Conservation (phyloP, 345 rosid genomes). For the Populus alba region DNA sequence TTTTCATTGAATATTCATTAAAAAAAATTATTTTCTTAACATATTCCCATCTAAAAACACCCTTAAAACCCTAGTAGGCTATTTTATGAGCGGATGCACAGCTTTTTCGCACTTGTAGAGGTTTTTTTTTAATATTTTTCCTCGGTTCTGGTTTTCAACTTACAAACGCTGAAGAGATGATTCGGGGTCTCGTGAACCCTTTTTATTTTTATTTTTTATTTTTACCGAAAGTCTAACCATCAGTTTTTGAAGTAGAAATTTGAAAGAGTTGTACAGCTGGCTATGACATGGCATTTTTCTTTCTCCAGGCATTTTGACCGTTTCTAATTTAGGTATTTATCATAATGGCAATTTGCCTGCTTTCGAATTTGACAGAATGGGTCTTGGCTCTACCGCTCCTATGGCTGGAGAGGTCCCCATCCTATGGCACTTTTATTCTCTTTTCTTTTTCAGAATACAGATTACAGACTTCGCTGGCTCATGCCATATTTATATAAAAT, state of each 20-base stretch:
- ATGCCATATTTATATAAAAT: not conserved
- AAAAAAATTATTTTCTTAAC: too few species aligned
- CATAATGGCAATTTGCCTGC: not conserved
- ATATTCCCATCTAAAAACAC: too few species aligned
- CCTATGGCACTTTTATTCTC: not conserved
- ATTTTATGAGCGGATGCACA: too few species aligned
- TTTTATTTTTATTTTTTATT: too few species aligned
- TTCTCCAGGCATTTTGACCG: not conserved
- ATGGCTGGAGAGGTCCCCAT: not conserved
- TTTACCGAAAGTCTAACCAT: too few species aligned
- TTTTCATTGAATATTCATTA: too few species aligned
- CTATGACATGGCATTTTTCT: not conserved
- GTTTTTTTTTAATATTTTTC: not conserved
- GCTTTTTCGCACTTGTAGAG: too few species aligned
- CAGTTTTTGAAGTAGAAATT: not conserved
- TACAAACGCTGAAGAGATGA: not conserved
- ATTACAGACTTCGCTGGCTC: not conserved
- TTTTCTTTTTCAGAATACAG: not conserved
- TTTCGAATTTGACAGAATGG: not conserved
- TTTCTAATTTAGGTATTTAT: not conserved
- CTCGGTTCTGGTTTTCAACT: not conserved
- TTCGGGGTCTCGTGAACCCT: not conserved
- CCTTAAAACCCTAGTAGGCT: too few species aligned
- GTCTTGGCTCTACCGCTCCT: not conserved
- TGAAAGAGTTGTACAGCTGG: not conserved